phyloP scores from a whole-genome alignment of 1,284 basidiomycete genomes.

The Microbotryum violaceum region DNA sequence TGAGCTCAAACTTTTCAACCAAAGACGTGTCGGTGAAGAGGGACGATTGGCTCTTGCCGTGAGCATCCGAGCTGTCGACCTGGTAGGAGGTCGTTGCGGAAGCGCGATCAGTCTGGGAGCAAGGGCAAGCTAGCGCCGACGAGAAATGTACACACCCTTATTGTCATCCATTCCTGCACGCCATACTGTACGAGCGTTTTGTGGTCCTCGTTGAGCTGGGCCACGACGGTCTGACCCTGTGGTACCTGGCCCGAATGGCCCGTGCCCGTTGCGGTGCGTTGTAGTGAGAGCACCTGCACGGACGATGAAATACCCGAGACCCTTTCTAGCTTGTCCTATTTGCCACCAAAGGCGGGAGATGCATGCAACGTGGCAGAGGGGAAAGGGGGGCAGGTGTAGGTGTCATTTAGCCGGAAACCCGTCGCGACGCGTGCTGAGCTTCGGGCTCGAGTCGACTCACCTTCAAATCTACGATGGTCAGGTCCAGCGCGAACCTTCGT shows the following conservation, averaged over 20 bases:
- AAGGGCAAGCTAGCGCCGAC: no score
- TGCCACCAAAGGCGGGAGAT: neutral
- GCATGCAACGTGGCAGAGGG: neutral
- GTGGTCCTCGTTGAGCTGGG: conserved; percentile 56
- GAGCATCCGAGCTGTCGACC: conserved; percentile 27
- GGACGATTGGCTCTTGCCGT: conserved; percentile 54
- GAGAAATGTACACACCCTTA: conserved; percentile 20
- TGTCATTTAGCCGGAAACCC: neutral
- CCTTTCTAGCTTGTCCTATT: conserved; percentile 70
- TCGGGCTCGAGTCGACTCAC: conserved; percentile 42
- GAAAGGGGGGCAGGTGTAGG: neutral
- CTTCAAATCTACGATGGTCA: conserved; percentile 71
- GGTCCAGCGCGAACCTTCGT: conserved; percentile 63
- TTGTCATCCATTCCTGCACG: conserved; percentile 44
- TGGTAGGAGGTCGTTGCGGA: neutral
- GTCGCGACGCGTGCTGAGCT: conserved; percentile 4
- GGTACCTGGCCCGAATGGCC: conserved; percentile 49
- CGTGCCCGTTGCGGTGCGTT: conserved; percentile 42
- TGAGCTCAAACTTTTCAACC: conserved; percentile 89
- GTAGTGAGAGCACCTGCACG: conserved; percentile 61
- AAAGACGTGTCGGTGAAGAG: conserved; percentile 74
- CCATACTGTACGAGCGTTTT: conserved; percentile 66
- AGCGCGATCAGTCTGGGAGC: neutral
- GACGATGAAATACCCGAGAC: conserved; percentile 79
- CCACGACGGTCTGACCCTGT: conserved; percentile 45